Evolutionary conservation across 228 moss, liverwort and hornwort genomes (phyloP), one percentile per base, ranked within the genome.

Genomic region (Sphagnum fallax): DNA sequence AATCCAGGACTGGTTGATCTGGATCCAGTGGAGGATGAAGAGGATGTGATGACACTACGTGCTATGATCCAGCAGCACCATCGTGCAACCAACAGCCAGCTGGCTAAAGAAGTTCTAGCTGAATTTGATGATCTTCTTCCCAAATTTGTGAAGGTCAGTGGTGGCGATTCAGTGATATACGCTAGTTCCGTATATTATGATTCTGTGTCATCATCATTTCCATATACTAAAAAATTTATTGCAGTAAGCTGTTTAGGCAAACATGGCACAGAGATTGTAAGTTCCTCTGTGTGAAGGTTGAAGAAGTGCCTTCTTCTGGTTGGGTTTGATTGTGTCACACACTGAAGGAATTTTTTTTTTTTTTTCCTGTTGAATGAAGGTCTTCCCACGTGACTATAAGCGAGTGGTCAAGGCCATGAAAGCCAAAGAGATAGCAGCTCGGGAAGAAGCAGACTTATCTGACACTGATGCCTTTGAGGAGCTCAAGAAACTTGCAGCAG

Each of bases 371-470:
- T 47, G 71, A 8, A 18, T 65, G 65, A 10, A 88, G 78, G 92
- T 92, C 60, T 89, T 89, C 75, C 92, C 92, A 50, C 79, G 89
- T 13, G 89, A 92, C 69, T 92, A 89, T 75, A 92, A 92, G 81
- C 84, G 85, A 14, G 87, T 89, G 52, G 59, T 89, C 80, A 79
- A 79, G 66, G 89, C 87, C 72, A 52, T 75, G 66, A 85, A 85
- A 68, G 87, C 77, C 11, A 75, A 75, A 47, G 85, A 78, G 74
- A 75, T 48, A 70, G 81, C 84, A 53, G 76, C 69, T 6, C 71
- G 67, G 32, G 74, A 74, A 55, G 82, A 83, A 76, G 70, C 72
- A 61, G 67, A 69, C 67, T 78, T 84, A 52, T 53, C 63, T 7
- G 70, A 64, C 10, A 79, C 75, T 49, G 75, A 83, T 65, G 84